Evolutionary conservation across 352 stramenopile species (phyloP), one percentile per base, ranked within the genome.

Genomic region (Pythium periplocum): DNA sequence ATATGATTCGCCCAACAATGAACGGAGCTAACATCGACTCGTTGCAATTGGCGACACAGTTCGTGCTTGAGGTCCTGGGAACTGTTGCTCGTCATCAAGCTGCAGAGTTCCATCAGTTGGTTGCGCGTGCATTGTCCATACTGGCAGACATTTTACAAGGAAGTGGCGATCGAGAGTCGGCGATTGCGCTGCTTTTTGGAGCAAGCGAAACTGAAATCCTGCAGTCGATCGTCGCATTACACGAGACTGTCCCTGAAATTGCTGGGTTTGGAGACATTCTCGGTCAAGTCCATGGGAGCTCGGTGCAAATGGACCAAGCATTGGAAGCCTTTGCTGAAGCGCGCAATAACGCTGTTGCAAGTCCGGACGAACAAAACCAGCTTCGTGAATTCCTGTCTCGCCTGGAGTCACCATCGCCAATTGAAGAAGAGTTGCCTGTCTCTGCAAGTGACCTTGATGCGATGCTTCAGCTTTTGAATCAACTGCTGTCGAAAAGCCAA

Each of bases 21-120:
- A 48, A 63, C 40, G 40, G 76, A 8, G 57, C 80, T 2, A 61
- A 53, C 36, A 66, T 40, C 8, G 17, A 57, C 12, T 51, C 72
- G 3, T 57, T 80, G 38, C 50, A 63, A 4, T 57, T 60, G 1
- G 69, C 82, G 33, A 75, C 75, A 40, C 62, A 71, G 17, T 85
- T 87, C 48, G 36, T 88, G 17, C 84, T 91, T 57, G 73, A 89
- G 31, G 67, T 89, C n/a, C 53, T 91, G 9, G 65, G 76, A 6
- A 69, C 84, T 1, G 84, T 91, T 42, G 69, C 65, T 4, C 67
- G 70, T 11, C 77, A 89, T 59, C 78, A 87, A 17, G 71, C 81
- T 17, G 69, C 65, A 9, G 81, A 89, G 51, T 91, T 91, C 45
- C 68, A 78, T n/a, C 66, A 71, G 45, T 66, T 90, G 5, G 66